Conservation (phyloP, 2,329 filamentous ascomycete genomes). For the Aspergillus terreus region DNA sequence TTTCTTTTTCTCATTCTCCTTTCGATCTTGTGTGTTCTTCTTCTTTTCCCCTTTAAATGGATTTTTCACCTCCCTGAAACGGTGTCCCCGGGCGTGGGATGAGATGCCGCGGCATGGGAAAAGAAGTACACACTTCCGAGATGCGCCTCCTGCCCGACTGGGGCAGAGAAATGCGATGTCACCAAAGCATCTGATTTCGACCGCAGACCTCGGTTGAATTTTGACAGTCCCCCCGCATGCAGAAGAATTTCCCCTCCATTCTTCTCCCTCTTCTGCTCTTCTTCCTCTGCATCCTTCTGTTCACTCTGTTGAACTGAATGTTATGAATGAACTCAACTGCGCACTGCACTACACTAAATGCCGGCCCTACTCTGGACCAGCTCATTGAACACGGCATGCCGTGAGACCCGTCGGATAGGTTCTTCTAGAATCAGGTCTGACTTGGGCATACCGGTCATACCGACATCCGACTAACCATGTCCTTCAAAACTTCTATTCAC, state of each 20-base stretch:
- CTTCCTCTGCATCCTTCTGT: not conserved
- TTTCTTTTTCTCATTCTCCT: not conserved
- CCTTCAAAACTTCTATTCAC: no score
- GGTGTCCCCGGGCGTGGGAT: not conserved
- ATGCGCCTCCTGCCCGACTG: no score
- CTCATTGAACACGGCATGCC: no score
- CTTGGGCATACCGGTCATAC: no score
- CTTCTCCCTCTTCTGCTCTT: not conserved
- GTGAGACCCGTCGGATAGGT: no score
- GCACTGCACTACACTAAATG: no score
- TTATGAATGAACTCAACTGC: no score
- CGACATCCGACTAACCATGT: not conserved
- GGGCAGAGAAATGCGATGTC: not conserved
- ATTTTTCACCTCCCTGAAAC: not conserved
- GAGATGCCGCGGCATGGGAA: no score
- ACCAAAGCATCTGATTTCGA: not conserved
- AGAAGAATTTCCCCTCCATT: not conserved
- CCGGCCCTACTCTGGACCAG: no score
- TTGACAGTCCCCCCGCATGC: not conserved
- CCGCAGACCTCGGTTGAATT: slow-evolving; percentile 1
- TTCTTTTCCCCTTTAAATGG: not conserved
- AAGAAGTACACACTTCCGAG: no score
- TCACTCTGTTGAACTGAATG: not conserved
- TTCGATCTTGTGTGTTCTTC: slow-evolving; percentile 6
- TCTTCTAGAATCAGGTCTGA: no score